phyloP scores from a whole-genome alignment of 2,329 filamentous ascomycete genomes.

The Fusarium siculi region DNA sequence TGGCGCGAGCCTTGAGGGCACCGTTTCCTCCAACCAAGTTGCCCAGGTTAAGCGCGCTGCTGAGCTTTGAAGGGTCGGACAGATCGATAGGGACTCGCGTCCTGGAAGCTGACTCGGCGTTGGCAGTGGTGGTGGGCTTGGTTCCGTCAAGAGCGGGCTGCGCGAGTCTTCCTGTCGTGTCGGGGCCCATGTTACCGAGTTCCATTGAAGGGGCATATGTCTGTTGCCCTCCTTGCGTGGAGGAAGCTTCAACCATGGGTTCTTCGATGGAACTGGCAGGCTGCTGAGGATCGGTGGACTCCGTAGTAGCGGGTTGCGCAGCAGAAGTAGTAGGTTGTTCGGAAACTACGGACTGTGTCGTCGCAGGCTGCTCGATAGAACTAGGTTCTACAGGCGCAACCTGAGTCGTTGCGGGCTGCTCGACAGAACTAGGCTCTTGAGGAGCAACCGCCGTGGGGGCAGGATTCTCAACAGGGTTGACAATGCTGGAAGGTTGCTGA shows the following conservation, averaged over 20 bases:
- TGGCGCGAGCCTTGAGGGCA: conserved; percentile 31
- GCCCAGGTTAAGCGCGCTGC: conserved; percentile 57
- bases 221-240: conserved; percentile 9
- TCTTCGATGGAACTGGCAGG: background rate
- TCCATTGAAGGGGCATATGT: conserved; percentile 31
- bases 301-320: background rate
- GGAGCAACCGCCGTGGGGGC: background rate
- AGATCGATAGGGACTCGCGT: conserved; percentile 48
- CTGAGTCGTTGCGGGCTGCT: background rate
- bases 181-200: conserved; percentile 37
- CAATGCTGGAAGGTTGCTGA: background rate
- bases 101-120: conserved; percentile 31
- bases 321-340: background rate
- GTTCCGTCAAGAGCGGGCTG: conserved; percentile 25
- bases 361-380: background rate
- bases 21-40: conserved; percentile 47
- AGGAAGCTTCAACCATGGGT: background rate
- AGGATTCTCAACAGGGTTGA: background rate
- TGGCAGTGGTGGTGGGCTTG: conserved; percentile 27
- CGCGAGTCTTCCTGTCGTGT: conserved; percentile 16
- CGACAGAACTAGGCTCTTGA: background rate
- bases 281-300: background rate
- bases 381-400: background rate
- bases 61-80: conserved; percentile 52
- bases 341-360: background rate